Evolutionary conservation across 2,329 filamentous ascomycete genomes (phyloP), one percentile per base, ranked within the genome.

Genomic region (Thelonectria discophora): DNA sequence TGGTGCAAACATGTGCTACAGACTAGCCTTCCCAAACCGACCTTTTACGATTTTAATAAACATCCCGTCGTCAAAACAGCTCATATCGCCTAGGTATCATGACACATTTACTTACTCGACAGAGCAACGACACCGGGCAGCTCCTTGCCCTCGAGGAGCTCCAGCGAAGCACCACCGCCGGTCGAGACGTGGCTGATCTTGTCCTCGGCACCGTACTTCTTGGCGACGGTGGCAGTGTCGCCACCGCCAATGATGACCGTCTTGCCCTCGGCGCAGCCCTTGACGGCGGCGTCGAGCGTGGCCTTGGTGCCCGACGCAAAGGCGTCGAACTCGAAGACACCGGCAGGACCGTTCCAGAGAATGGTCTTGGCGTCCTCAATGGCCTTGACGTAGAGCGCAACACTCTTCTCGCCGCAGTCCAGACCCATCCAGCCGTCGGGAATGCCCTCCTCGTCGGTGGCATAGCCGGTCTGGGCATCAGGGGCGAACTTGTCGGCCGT

Each of bases 171-270:
- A 82, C 95, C 95, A 75, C 95, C 95, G 72, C 95, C 95, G 32
- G 95, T 99, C 52, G 93, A 97, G 66, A 99, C 95, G 83, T 99
- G 95, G 84, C 93, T 97, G 76, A 98, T 87, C 88, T 98, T 96
- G 81, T 92, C 89, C 86, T 99, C 95, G 66, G 92, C 94, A 57
- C 90, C 90, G 79, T 97, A 99, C 86, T 99, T 97, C 79, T 94
- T 94, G 56, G 95, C 95, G 49, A 98, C 95, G 63, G 95, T 99
- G 52, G 95, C 95, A 53, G 95, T 99, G 81, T 99, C 95, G 80
- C 95, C 95, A 79, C 95, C 95, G 65, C 95, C 95, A 68, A 99
- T 97, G 82, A 99, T 98, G 78, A 98, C 95, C 74, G 95, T 97
- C 85, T 95, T 94, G 79, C 93, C 94, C 64, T 83, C 76, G 80